phyloP scores from a whole-genome alignment of 129 eudicot species.

The Pseudognaphalium luteoalbum region DNA sequence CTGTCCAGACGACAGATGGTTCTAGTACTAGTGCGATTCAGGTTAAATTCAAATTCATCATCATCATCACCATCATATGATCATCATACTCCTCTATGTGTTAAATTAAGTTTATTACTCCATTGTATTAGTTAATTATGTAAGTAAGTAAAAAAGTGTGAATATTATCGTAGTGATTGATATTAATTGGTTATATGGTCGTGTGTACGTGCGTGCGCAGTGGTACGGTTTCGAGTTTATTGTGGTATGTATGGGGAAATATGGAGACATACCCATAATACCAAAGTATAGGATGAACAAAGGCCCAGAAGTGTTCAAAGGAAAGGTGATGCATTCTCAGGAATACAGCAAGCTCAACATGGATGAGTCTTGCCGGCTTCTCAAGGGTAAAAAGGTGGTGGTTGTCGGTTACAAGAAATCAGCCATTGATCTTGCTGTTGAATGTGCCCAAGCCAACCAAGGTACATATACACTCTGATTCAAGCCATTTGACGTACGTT shows the following conservation, averaged over 20 bases:
- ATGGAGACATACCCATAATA: slow-evolving; percentile 75
- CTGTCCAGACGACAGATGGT: slow-evolving; percentile 45
- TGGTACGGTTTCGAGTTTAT: slow-evolving; percentile 85
- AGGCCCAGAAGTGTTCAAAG: slow-evolving; percentile 81
- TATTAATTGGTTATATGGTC: neutral
- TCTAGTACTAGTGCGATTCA: neutral
- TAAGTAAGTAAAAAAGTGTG: neutral
- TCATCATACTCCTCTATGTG: too few species aligned
- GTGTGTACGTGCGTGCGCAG: slow-evolving; percentile 33
- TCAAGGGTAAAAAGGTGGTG: slow-evolving; percentile 83
- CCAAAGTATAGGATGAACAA: slow-evolving; percentile 64
- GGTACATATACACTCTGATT: neutral
- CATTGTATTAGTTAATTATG: neutral
- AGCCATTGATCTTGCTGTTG: slow-evolving; percentile 89
- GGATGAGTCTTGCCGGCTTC: slow-evolving; percentile 45
- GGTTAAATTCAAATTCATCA: neutral
- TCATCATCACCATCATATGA: neutral
- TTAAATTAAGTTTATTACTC: too few species aligned
- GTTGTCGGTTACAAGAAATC: slow-evolving; percentile 94
- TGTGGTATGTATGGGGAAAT: slow-evolving; percentile 89
- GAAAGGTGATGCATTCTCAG: slow-evolving; percentile 78
- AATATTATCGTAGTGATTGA: neutral
- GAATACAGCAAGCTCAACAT: slow-evolving; percentile 75
- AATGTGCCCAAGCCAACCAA: slow-evolving; percentile 82
- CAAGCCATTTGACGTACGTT: neutral